Evolutionary conservation across 2,329 filamentous ascomycete genomes (phyloP).

Genomic region (Curvularia spicifera): DNA sequence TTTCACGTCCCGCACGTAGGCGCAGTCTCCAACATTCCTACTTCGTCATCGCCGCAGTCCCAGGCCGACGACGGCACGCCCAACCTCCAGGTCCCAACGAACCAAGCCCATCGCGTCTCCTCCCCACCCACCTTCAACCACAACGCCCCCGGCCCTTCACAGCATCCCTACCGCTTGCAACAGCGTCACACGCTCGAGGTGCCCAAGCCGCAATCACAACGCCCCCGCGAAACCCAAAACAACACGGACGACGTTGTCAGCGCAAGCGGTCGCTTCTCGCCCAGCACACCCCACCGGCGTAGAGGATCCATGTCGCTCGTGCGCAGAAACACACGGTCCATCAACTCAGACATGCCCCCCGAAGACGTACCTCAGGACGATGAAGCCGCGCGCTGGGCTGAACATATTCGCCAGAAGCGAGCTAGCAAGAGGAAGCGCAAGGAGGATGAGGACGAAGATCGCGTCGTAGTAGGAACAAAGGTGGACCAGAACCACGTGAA

Average conservation of each 20-base stretch:
- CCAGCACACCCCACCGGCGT: constrained; percentile 66
- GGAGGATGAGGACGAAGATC: constrained; percentile 89
- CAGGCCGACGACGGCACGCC: constrained; percentile 31
- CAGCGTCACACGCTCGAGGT: constrained; percentile 91
- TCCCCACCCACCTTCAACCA: constrained; percentile 66
- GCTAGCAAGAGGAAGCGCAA: constrained; percentile 83
- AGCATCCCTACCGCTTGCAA: constrained; percentile 66
- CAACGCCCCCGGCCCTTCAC: constrained; percentile 55
- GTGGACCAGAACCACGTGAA: constrained; percentile 97
- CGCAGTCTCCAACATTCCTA: constrained; percentile 23
- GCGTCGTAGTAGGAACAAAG: constrained; percentile 92
- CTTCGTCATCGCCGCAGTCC: constrained; percentile 21
- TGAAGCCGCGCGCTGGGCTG: constrained; percentile 89
- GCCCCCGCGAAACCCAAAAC: constrained; percentile 69
- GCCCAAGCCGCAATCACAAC: constrained; percentile 68
- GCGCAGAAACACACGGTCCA: constrained; percentile 80
- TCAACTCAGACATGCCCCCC: constrained; percentile 81
- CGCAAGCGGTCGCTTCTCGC: constrained; percentile 83
- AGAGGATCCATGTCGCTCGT: constrained; percentile 84
- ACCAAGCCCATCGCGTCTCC: constrained; percentile 61
- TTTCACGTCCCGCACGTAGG: constrained; percentile 28
- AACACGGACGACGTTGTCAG: constrained; percentile 66
- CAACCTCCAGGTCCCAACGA: constrained; percentile 47
- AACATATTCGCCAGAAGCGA: constrained; percentile 88
- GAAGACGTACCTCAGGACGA: constrained; percentile 89